These are phyloP conservation scores for Aspergillus heteromorphus DNA, from an alignment of 495 filamentous ascomycete genomes.

Conservation along the genomic window DNA sequence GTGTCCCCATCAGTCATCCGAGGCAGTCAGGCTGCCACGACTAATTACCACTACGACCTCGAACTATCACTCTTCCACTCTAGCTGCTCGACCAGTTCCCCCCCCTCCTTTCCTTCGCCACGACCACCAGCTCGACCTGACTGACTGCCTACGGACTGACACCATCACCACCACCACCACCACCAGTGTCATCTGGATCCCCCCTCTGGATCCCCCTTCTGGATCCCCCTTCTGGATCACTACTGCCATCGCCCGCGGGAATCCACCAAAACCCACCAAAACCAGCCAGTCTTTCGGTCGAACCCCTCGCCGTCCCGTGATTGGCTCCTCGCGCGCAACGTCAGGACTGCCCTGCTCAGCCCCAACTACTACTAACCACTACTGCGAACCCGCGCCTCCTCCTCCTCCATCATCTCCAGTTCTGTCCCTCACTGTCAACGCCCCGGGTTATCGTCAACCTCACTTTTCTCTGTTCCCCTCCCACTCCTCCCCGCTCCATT, in stretches of 20 bases:
- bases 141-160: neutral
- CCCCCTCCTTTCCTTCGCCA: conserved; percentile 14
- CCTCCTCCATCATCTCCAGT: conserved; percentile 13
- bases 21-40: too few relatives aligned
- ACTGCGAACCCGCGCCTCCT: conserved; percentile 10
- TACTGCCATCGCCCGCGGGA: too few relatives aligned
- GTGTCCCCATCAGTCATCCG: too few relatives aligned
- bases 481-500: conserved; percentile 9
- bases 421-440: conserved; percentile 15
- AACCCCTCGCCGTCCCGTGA: conserved; percentile 17
- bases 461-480: conserved; percentile 20
- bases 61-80: neutral
- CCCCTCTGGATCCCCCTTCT: too few relatives aligned
- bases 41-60: neutral
- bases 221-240: too few relatives aligned
- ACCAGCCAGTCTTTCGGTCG: conserved; percentile 4
- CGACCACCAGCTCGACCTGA: neutral
- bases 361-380: conserved; percentile 17
- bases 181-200: neutral
- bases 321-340: conserved; percentile 23
- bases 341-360: conserved; percentile 30
- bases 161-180: neutral
- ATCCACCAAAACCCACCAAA: neutral
- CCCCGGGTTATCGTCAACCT: conserved; percentile 15
- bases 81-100: neutral